Conservation (phyloP, 2,329 filamentous ascomycete genomes). For the Chaetothyriales sp. region DNA sequence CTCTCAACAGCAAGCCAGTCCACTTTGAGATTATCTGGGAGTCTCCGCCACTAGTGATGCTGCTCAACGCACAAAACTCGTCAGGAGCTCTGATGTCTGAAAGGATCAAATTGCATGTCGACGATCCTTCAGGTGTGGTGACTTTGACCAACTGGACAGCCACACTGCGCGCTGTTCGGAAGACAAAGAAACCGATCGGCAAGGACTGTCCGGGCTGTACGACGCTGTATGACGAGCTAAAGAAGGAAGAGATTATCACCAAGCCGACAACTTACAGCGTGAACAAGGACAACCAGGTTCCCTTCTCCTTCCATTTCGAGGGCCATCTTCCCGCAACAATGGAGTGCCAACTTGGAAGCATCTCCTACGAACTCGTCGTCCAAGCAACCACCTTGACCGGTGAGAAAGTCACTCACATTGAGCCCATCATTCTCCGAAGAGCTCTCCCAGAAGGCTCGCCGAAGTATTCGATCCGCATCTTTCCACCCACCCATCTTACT, state of each 20-base stretch:
- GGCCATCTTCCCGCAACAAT: slow-evolving; percentile 76
- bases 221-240: slow-evolving; percentile 55
- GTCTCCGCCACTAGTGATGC: slow-evolving; percentile 73
- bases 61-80: slow-evolving; percentile 58
- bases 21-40: slow-evolving; percentile 54
- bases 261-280: slow-evolving; percentile 30
- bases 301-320: slow-evolving; percentile 73
- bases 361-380: slow-evolving; percentile 66
- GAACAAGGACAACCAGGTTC: slow-evolving; percentile 57
- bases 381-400: slow-evolving; percentile 46
- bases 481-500: slow-evolving; percentile 88
- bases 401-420: slow-evolving; percentile 49
- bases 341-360: slow-evolving; percentile 54
- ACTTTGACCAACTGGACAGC: slow-evolving; percentile 57
- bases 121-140: slow-evolving; percentile 45
- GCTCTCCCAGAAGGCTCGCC: slow-evolving; percentile 65
- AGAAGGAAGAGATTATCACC: slow-evolving; percentile 62
- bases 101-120: slow-evolving; percentile 59
- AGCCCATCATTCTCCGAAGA: slow-evolving; percentile 59
- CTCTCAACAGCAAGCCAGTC: slow-evolving; percentile 28
- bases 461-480: slow-evolving; percentile 82
- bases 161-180: slow-evolving; percentile 52
- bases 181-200: slow-evolving; percentile 68
- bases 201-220: slow-evolving; percentile 65
- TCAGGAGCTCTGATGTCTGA: slow-evolving; percentile 76